Percentiles rank a stretch among this genome's conserved stretches.
Conservation (phyloP, 2,329 filamentous ascomycete species). For the Aspergillus intermedius region DNA sequence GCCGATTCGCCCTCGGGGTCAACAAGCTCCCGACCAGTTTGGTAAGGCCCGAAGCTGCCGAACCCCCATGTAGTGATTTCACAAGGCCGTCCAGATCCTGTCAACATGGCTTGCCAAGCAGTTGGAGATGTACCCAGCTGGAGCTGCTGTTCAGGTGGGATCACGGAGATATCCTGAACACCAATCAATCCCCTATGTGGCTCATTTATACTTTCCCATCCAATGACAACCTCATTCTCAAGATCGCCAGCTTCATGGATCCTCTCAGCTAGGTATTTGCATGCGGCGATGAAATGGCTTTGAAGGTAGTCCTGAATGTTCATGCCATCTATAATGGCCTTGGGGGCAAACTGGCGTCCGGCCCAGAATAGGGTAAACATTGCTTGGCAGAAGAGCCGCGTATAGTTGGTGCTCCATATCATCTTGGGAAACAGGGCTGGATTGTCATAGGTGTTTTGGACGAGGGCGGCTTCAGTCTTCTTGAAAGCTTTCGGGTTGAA, state of each 20-base stretch:
- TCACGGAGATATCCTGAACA: constrained; percentile 69
- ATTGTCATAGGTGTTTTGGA: constrained; percentile 87
- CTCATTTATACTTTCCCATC: constrained; percentile 96
- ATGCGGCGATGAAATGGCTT: constrained; percentile 73
- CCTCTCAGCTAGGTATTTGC: constrained; percentile 70
- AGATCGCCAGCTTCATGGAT: constrained; percentile 88
- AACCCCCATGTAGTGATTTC: constrained; percentile 92
- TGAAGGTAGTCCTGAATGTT: constrained; percentile 97
- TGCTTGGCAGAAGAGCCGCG: constrained; percentile 74
- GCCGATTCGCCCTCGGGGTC: constrained; percentile 80
- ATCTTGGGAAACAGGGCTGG: constrained; percentile 89
- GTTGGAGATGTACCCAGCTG: constrained; percentile 92
- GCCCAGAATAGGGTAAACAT: constrained; percentile 94
- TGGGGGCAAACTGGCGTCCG: constrained; percentile 85
- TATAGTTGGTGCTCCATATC: constrained; percentile 99
- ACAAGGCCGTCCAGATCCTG: constrained; percentile 81
- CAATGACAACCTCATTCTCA: constrained; percentile 78
- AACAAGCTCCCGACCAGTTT: constrained; percentile 72
- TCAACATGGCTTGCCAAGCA: constrained; percentile 86
- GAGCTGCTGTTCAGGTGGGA: constrained; percentile 80
- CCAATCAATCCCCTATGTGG: constrained; percentile 85
- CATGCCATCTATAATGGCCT: constrained; percentile 86
- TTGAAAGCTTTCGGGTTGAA: constrained; percentile 80
- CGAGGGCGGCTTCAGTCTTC: constrained; percentile 81
- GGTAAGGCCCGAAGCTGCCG: constrained; percentile 85